phyloP scores from a whole-genome alignment of 208 protist genomes.

The Wallacemonas collosoma region DNA sequence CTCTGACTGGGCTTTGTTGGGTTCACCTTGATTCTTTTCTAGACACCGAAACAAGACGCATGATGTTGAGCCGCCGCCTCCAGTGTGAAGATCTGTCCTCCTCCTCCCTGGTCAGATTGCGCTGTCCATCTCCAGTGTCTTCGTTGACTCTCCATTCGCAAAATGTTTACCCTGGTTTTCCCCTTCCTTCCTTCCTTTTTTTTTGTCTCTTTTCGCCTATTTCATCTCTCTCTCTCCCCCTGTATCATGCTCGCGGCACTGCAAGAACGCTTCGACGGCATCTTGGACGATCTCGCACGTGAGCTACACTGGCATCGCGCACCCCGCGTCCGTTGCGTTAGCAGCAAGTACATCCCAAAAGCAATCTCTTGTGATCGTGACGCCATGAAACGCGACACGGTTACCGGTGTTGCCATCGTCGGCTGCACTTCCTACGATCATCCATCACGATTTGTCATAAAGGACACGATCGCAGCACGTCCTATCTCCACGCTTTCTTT shows the following conservation, averaged over 20 bases:
- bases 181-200: neutral
- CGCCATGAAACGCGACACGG: neutral
- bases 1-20: neutral
- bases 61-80: no score
- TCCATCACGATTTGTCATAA: no score
- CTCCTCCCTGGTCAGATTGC: no score
- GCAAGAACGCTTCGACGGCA: neutral
- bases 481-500: no score
- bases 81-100: no score
- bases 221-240: neutral
- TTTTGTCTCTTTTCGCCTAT: neutral
- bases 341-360: neutral
- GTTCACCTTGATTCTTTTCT: no score
- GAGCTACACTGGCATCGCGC: neutral
- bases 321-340: neutral
- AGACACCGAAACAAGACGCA: no score
- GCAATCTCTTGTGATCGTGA: neutral
- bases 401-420: neutral
- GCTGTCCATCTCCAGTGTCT: no score
- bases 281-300: neutral
- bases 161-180: no score
- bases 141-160: no score
- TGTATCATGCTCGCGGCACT: neutral
- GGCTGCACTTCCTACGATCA: neutral
- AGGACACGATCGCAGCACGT: no score